These are phyloP conservation scores for Aspergillus sp. DNA, from an alignment of 2,329 filamentous ascomycete genomes.

Conservation along the genomic window DNA sequence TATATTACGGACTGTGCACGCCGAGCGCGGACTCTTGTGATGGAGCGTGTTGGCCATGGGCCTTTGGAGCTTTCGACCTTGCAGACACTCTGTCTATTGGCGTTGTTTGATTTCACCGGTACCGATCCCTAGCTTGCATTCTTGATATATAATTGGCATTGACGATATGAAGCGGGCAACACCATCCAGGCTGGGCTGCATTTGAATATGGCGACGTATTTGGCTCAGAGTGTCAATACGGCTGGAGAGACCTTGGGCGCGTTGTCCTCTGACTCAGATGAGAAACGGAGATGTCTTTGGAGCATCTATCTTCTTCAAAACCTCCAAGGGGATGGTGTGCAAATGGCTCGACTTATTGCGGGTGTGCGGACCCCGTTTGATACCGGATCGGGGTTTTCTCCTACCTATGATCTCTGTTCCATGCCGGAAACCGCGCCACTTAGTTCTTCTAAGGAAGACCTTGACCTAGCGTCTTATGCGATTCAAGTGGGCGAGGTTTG, in stretches of 20 bases:
- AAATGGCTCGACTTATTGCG: constrained; percentile 8
- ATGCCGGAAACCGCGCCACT: background rate
- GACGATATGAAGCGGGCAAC: constrained; percentile 41
- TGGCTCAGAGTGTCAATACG: constrained; percentile 8
- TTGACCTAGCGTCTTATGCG: constrained; percentile 45
- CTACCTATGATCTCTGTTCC: constrained; percentile 1
- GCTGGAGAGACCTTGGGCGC: constrained; percentile 2
- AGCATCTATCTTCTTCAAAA: constrained; percentile 47
- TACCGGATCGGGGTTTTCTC: constrained; percentile 11
- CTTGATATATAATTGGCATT: background rate
- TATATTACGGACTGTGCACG: constrained; percentile 40
- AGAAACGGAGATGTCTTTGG: constrained; percentile 38
- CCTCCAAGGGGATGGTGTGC: constrained; percentile 37
- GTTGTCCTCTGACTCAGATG: constrained; percentile 7
- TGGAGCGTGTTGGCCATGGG: constrained; percentile 40
- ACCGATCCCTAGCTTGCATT: constrained; percentile 1
- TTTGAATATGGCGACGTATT: constrained; percentile 11
- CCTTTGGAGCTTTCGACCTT: constrained; percentile 45
- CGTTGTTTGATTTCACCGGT: constrained; percentile 45
- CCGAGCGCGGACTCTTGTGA: constrained; percentile 37
- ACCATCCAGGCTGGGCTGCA: constrained; percentile 18
- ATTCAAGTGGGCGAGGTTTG: constrained; percentile 49
- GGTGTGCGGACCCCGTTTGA: constrained; percentile 9
- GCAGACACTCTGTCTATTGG: constrained; percentile 43
- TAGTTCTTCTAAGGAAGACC: constrained; percentile 4